Evolutionary conservation across 768 basidiomycete genomes (phyloP).

Genomic region (Dioszegia aurantiaca): DNA sequence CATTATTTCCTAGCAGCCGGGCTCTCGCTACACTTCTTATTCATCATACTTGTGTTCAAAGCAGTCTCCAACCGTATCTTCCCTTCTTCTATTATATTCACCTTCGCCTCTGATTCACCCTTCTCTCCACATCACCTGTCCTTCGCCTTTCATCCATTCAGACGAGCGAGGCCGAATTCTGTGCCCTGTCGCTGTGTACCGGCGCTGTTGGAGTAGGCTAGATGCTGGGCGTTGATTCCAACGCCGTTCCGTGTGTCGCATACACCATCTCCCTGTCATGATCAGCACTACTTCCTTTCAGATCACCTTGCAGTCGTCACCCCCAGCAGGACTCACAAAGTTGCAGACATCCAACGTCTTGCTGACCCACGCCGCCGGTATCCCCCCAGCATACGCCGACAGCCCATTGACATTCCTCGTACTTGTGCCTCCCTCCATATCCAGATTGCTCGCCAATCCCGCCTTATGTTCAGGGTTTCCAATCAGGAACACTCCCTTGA

Average conservation of each 20-base stretch:
- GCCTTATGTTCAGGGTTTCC: constrained; percentile 23
- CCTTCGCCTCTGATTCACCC: too few relatives aligned
- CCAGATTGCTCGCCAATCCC: constrained; percentile 24
- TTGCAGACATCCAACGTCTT: constrained; percentile 30
- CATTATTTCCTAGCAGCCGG: too few relatives aligned
- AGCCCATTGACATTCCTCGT: constrained; percentile 22
- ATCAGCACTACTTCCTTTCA: not conserved
- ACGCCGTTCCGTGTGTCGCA: constrained; percentile 26
- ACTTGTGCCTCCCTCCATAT: constrained; percentile 22
- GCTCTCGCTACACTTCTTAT: too few relatives aligned
- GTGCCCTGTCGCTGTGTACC: constrained; percentile 6
- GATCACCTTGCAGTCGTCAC: not conserved
- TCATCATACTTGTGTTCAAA: too few relatives aligned
- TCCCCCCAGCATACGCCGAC: constrained; percentile 1
- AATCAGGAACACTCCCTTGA: constrained; percentile 35
- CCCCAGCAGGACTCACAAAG: constrained; percentile 9
- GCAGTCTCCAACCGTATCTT: too few relatives aligned
- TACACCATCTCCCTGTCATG: constrained; percentile 13
- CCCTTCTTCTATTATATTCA: too few relatives aligned
- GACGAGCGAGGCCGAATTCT: not conserved
- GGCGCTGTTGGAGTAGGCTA: constrained; percentile 18
- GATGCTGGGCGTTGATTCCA: constrained; percentile 22
- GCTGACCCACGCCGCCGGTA: constrained; percentile 19
- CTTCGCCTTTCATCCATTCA: not conserved
- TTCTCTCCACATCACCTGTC: not conserved